Evolutionary conservation across 2,329 filamentous ascomycete species (phyloP).

Genomic region (Nemania abortiva): DNA sequence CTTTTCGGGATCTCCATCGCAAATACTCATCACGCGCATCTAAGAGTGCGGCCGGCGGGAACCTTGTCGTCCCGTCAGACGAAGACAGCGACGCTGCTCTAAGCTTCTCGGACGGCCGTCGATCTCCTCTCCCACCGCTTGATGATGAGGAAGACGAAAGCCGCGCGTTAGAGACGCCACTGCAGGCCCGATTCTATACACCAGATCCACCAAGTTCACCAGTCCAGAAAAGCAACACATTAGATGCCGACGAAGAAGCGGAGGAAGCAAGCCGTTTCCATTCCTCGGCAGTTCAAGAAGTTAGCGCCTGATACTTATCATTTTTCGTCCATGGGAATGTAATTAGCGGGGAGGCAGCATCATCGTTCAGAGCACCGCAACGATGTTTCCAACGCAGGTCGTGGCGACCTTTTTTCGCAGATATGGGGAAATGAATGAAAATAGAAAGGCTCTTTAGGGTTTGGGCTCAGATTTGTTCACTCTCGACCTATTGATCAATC

Average conservation of each 20-base stretch:
- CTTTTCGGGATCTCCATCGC: slow-evolving; percentile 72
- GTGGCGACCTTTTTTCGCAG: slow-evolving; percentile 30
- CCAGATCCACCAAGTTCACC: slow-evolving; percentile 57
- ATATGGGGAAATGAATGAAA: slow-evolving; percentile 33
- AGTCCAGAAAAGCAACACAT: slow-evolving; percentile 35
- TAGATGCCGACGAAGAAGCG: slow-evolving; percentile 42
- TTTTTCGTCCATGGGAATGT: slow-evolving; percentile 22
- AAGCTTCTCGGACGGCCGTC: slow-evolving; percentile 70
- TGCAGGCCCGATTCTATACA: slow-evolving; percentile 56
- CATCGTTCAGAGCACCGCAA: slow-evolving; percentile 23
- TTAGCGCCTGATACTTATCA: slow-evolving; percentile 48
- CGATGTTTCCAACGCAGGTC: slow-evolving; percentile 29
- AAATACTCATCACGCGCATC: slow-evolving; percentile 68
- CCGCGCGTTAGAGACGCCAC: slow-evolving; percentile 31
- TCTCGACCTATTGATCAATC: slow-evolving; percentile 13
- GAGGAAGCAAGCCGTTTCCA: slow-evolving; percentile 43
- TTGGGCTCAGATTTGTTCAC: slow-evolving; percentile 20
- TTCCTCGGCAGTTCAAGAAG: slow-evolving; percentile 53
- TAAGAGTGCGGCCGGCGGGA: slow-evolving; percentile 56
- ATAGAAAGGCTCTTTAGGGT: slow-evolving; percentile 28
- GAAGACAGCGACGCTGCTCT: slow-evolving; percentile 71
- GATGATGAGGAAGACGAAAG: slow-evolving; percentile 50
- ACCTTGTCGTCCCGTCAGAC: slow-evolving; percentile 64
- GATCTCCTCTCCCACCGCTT: slow-evolving; percentile 67
- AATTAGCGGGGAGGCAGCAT: slow-evolving; percentile 26